These are phyloP conservation scores for Coprinellus aureogranulatus DNA, from an alignment of 768 basidiomycete species.

Conservation along the genomic window DNA sequence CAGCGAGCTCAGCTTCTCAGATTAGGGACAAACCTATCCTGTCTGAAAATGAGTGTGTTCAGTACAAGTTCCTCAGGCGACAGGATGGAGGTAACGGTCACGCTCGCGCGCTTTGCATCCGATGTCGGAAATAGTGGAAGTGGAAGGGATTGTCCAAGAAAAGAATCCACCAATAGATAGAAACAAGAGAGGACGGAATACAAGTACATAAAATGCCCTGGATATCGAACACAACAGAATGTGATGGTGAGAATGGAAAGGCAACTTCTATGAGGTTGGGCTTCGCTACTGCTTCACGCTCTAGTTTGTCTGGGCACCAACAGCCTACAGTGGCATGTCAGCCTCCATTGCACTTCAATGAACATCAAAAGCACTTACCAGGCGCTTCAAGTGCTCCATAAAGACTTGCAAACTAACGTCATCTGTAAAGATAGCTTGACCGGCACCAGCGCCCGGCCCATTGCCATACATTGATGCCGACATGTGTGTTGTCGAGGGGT, in stretches of 20 bases:
- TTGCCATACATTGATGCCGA: slow-evolving; percentile 88
- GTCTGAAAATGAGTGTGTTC: too few species aligned
- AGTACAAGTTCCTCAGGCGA: too few species aligned
- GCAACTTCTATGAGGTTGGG: neutral
- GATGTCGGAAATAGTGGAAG: too few species aligned
- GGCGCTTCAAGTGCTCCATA: slow-evolving; percentile 94
- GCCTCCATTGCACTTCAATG: neutral
- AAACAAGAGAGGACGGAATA: neutral
- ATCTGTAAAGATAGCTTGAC: slow-evolving; percentile 97
- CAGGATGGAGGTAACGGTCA: too few species aligned
- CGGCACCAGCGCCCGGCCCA: slow-evolving; percentile 58
- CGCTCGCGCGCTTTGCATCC: too few species aligned
- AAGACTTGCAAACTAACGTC: slow-evolving; percentile 97
- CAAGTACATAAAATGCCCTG: neutral
- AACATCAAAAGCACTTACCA: slow-evolving; percentile 49
- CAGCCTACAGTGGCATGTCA: slow-evolving; percentile 22
- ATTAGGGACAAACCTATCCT: too few species aligned
- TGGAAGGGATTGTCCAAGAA: too few species aligned
- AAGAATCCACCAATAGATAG: too few species aligned
- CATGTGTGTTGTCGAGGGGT: slow-evolving; percentile 98
- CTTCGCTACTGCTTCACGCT: neutral
- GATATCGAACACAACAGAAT: neutral
- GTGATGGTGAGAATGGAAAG: neutral
- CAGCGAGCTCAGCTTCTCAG: too few species aligned
- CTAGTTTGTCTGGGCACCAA: slow-evolving; percentile 31